Conservation (phyloP, 2,329 filamentous ascomycete genomes). For the Exophiala dermatitidis region DNA sequence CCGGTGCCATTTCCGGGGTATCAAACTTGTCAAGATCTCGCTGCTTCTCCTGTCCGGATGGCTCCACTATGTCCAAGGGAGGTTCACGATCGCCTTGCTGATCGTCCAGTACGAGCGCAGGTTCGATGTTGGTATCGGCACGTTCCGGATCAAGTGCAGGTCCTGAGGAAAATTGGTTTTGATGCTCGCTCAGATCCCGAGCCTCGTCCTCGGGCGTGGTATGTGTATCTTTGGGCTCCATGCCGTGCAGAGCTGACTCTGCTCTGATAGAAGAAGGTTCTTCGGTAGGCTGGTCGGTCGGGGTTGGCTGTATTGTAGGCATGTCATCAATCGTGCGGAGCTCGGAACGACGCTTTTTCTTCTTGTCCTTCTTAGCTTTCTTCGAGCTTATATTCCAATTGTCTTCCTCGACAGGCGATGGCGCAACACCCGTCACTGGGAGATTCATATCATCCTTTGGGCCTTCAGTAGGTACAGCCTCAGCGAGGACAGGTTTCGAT, state of each 20-base stretch:
- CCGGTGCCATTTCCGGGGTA: too few relatives aligned
- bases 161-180: not conserved
- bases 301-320: not conserved
- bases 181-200: not conserved
- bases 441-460: not conserved
- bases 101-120: not conserved
- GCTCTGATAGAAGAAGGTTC: not conserved
- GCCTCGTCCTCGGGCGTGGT: not conserved
- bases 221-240: too few relatives aligned
- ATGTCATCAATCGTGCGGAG: not conserved
- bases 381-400: constrained; percentile 4
- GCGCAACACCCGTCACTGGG: constrained; percentile 7
- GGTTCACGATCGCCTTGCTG: not conserved
- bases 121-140: not conserved
- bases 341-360: constrained; percentile 29
- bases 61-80: not conserved
- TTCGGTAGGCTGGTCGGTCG: not conserved
- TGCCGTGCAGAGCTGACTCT: not conserved
- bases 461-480: not conserved
- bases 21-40: too few relatives aligned
- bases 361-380: constrained; percentile 27
- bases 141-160: not conserved
- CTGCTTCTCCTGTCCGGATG: not conserved
- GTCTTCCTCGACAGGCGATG: not conserved
- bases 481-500: not conserved